These are phyloP conservation scores for Tolypocladium tundrense DNA, from an alignment of 2,329 filamentous ascomycete species.

Conservation along the genomic window DNA sequence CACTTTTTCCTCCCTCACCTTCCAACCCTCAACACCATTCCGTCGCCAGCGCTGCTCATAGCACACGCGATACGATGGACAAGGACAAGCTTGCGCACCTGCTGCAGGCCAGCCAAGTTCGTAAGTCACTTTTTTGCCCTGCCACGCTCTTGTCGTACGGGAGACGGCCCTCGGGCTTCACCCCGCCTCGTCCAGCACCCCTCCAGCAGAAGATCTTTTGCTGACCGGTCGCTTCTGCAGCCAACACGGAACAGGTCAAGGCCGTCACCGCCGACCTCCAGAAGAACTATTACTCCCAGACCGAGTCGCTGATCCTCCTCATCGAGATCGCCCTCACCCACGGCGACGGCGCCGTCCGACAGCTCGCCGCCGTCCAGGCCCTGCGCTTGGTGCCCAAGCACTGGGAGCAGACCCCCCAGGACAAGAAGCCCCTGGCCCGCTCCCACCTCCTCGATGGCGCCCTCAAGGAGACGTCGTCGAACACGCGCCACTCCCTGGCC, in stretches of 20 bases:
- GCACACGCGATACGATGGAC: slow-evolving; percentile 24
- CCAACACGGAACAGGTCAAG: slow-evolving; percentile 84
- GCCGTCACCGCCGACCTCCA: slow-evolving; percentile 81
- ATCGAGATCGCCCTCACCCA: slow-evolving; percentile 82
- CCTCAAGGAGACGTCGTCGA: slow-evolving; percentile 64
- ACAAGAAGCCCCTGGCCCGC: slow-evolving; percentile 72
- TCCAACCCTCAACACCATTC: neutral
- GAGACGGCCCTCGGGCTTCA: neutral
- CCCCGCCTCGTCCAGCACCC: neutral
- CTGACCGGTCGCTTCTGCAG: slow-evolving; percentile 31
- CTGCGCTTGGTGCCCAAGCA: slow-evolving; percentile 74
- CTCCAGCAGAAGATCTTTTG: neutral
- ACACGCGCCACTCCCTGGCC: slow-evolving; percentile 77
- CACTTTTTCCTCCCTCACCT: neutral
- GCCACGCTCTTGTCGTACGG: neutral
- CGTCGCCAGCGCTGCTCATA: neutral
- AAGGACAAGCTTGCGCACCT: slow-evolving; percentile 72
- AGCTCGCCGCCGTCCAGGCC: slow-evolving; percentile 86
- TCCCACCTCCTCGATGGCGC: slow-evolving; percentile 76
- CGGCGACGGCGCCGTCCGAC: slow-evolving; percentile 61
- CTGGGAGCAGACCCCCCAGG: slow-evolving; percentile 64
- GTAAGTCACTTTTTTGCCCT: slow-evolving; percentile 42
- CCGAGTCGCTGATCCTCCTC: slow-evolving; percentile 74
- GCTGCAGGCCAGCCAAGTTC: slow-evolving; percentile 78
- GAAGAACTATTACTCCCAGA: slow-evolving; percentile 84